Conservation (phyloP, 495 filamentous ascomycete species). For the Bombardia bombarda region DNA sequence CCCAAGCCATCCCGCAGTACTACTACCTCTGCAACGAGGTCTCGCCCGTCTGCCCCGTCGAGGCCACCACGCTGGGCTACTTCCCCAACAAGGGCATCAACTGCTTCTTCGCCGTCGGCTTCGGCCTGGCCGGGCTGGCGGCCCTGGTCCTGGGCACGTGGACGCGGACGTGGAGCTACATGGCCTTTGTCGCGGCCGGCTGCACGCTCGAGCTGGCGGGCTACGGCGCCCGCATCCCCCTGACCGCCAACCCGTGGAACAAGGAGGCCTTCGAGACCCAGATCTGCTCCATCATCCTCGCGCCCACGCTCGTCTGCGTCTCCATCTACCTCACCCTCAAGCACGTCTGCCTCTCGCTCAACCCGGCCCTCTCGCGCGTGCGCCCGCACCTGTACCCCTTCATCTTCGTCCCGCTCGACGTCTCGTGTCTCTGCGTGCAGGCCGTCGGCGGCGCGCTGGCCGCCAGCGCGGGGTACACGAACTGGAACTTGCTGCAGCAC, state of each 20-base stretch:
- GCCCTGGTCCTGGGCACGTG: slow-evolving; percentile 44
- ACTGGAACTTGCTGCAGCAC: slow-evolving; percentile 23
- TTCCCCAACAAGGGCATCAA: slow-evolving; percentile 56
- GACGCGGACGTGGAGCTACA: slow-evolving; percentile 56
- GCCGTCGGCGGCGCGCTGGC: slow-evolving; percentile 58
- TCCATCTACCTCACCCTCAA: slow-evolving; percentile 63
- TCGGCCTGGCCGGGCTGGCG: slow-evolving; percentile 38
- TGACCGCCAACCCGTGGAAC: slow-evolving; percentile 55
- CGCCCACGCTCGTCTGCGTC: slow-evolving; percentile 57
- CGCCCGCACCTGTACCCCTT: slow-evolving; percentile 54
- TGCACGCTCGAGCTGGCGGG: slow-evolving; percentile 38
- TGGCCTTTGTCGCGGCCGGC: slow-evolving; percentile 42
- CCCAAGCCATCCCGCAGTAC: slow-evolving; percentile 10
- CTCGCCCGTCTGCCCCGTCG: slow-evolving; percentile 44
- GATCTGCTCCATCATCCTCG: slow-evolving; percentile 59
- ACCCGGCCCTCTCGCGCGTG: slow-evolving; percentile 45
- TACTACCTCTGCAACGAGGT: slow-evolving; percentile 42
- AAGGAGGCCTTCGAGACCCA: slow-evolving; percentile 54
- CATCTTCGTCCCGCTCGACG: slow-evolving; percentile 57
- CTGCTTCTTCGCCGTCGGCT: slow-evolving; percentile 51
- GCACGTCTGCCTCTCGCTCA: slow-evolving; percentile 50
- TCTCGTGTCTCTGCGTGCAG: slow-evolving; percentile 56
- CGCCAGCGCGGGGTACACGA: slow-evolving; percentile 35
- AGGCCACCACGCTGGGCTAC: slow-evolving; percentile 59
- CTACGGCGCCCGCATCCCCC: slow-evolving; percentile 53